A percentile compares a stretch with the other conserved stretches of the same genome.
Conservation (phyloP, 352 stramenopile species). For the Phytophthora agathidicida region DNA sequence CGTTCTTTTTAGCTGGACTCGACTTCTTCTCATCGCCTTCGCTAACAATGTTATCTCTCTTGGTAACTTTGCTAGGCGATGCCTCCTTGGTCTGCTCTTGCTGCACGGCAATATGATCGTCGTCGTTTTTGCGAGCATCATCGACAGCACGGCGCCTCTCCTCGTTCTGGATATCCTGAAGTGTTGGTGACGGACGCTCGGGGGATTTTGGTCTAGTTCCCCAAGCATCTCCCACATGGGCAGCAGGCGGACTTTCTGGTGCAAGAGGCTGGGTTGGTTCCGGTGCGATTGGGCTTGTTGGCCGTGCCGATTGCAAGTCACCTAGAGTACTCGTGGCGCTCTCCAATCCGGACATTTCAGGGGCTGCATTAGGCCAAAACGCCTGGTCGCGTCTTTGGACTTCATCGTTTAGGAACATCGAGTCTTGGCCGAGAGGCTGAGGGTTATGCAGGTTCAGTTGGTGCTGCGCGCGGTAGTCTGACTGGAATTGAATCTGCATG, state of each 20-base stretch:
- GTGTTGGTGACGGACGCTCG: constrained; percentile 26
- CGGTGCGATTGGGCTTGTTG: constrained; percentile 16
- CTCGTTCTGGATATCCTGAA: constrained; percentile 53
- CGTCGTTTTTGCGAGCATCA: constrained; percentile 10
- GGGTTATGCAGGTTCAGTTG: constrained; percentile 33
- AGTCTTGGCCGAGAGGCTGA: constrained; percentile 23
- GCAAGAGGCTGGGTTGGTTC: constrained; percentile 16
- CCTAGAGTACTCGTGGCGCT: constrained; percentile 4
- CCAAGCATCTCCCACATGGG: constrained; percentile 37
- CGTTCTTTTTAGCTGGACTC: constrained; percentile 36
- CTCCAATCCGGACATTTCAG: constrained; percentile 26
- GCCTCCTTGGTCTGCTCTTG: constrained; percentile 10
- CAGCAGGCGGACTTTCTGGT: constrained; percentile 16
- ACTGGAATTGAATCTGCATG: constrained; percentile 61
- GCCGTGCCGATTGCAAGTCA: constrained; percentile 6
- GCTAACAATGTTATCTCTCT: constrained; percentile 10
- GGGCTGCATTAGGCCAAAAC: constrained; percentile 33
- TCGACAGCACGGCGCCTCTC: constrained; percentile 44
- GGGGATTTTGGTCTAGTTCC: constrained; percentile 28
- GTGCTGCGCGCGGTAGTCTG: constrained; percentile 52
- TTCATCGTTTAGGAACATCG: constrained; percentile 42
- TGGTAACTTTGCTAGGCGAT: constrained; percentile 21
- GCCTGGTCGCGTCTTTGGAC: constrained; percentile 30
- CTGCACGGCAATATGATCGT: constrained; percentile 1
- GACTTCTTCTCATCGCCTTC: constrained; percentile 36